Conservation (phyloP, 2,329 filamentous ascomycete genomes). For the Pleurostoma richardsiae region DNA sequence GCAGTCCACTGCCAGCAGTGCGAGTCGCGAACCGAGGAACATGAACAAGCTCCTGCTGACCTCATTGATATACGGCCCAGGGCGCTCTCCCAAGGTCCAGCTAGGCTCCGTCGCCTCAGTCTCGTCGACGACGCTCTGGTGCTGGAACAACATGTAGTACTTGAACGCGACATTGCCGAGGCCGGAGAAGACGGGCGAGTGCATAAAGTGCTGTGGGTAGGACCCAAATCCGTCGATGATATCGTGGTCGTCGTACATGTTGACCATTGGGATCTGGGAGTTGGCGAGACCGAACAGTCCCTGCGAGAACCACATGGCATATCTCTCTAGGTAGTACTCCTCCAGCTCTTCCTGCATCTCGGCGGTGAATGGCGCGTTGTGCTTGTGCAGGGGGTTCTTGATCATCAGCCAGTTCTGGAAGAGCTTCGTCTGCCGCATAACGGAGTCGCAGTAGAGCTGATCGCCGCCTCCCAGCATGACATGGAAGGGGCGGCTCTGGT, state of each 20-base stretch:
- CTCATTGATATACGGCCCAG: slow-evolving; percentile 88
- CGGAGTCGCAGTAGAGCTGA: slow-evolving; percentile 91
- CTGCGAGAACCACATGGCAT: slow-evolving; percentile 93
- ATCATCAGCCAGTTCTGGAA: slow-evolving; percentile 84
- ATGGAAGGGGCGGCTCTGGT: slow-evolving; percentile 90
- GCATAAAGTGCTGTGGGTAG: slow-evolving; percentile 89
- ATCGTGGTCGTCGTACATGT: slow-evolving; percentile 95
- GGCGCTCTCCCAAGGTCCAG: slow-evolving; percentile 76
- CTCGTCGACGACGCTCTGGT: slow-evolving; percentile 81
- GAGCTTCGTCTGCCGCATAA: slow-evolving; percentile 66
- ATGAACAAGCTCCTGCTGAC: slow-evolving; percentile 82
- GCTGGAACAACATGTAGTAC: slow-evolving; percentile 98
- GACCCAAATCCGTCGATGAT: slow-evolving; percentile 90
- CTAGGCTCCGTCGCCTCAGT: slow-evolving; percentile 81
- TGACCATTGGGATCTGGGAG: slow-evolving; percentile 95
- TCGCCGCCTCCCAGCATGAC: slow-evolving; percentile 98
- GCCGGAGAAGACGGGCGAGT: slow-evolving; percentile 81
- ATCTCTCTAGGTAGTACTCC: slow-evolving; percentile 79
- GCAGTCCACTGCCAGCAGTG: slow-evolving; percentile 83
- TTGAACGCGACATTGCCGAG: slow-evolving; percentile 92
- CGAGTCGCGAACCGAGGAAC: slow-evolving; percentile 71
- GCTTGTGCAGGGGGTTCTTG: slow-evolving; percentile 75
- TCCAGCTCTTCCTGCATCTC: slow-evolving; percentile 89
- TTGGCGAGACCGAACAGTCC: slow-evolving; percentile 90
- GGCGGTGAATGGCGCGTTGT: slow-evolving; percentile 68